A percentile compares a stretch with the other conserved stretches of the same genome.
Evolutionary conservation across 2,329 filamentous ascomycete genomes (phyloP).

Genomic region (Trichoderma koningiopsis): DNA sequence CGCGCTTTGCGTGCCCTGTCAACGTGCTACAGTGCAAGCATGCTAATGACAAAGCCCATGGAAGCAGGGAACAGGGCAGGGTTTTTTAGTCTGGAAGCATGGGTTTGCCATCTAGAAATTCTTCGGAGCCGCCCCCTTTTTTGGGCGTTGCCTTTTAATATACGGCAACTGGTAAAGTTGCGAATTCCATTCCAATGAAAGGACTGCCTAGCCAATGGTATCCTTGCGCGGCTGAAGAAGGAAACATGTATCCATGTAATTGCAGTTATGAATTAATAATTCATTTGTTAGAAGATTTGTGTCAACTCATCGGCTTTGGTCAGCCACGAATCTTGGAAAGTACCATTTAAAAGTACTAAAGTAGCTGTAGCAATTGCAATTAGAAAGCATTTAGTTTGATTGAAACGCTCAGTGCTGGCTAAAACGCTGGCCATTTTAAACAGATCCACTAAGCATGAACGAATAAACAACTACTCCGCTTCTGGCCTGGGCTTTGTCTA

Average conservation of each 20-base stretch:
- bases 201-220: background rate
- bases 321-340: background rate
- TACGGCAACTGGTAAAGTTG: background rate
- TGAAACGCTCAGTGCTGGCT: too few relatives aligned
- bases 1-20: background rate
- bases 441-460: too few relatives aligned
- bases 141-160: background rate
- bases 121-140: background rate
- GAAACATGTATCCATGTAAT: background rate
- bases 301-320: background rate
- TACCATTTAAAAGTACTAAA: too few relatives aligned
- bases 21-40: background rate
- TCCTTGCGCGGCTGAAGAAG: background rate
- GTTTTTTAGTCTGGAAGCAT: background rate
- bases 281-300: background rate
- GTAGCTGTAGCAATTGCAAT: too few relatives aligned
- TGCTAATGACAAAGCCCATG: background rate
- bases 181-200: background rate
- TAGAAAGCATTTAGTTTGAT: too few relatives aligned
- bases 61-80: background rate
- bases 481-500: too few relatives aligned
- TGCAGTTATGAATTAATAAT: background rate
- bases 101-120: background rate
- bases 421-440: too few relatives aligned
- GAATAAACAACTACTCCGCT: too few relatives aligned